These are phyloP conservation scores for Cryptococcus neoformans DNA, from an alignment of 1,284 basidiomycete species.

Conservation along the genomic window DNA sequence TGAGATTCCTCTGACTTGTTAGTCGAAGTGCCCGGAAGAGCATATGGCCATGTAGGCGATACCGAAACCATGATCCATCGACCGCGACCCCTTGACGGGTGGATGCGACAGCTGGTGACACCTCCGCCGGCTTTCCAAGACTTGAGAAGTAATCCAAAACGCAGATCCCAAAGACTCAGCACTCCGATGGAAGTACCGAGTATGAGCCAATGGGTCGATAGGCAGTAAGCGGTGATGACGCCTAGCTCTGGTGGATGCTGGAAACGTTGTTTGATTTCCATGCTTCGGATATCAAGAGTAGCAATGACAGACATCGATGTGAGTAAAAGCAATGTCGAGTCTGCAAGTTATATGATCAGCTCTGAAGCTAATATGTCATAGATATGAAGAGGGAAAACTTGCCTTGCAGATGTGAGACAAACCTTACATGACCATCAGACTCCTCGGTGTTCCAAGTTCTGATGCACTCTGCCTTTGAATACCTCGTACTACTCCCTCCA, in stretches of 20 bases:
- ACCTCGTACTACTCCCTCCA: constrained; percentile 66
- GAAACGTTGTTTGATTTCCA: constrained; percentile 71
- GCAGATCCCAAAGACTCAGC: constrained; percentile 86
- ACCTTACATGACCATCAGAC: constrained; percentile 31
- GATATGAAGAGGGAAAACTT: constrained; percentile 3
- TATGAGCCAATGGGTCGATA: constrained; percentile 78
- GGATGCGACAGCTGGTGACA: constrained; percentile 59
- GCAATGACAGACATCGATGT: constrained; percentile 76
- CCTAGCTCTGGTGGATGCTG: constrained; percentile 83
- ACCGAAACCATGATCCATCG: constrained; percentile 81
- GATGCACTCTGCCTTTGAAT: constrained; percentile 68
- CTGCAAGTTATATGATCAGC: constrained; percentile 14
- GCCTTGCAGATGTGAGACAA: constrained; percentile 35
- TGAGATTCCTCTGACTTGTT: constrained; percentile 1
- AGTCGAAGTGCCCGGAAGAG: neutral
- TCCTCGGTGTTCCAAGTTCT: constrained; percentile 27
- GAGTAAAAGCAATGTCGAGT: constrained; percentile 64
- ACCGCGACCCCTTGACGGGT: constrained; percentile 71
- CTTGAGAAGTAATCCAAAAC: constrained; percentile 84
- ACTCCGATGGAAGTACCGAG: constrained; percentile 81
- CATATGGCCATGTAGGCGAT: neutral
- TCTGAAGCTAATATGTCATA: neutral
- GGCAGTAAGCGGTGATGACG: constrained; percentile 77
- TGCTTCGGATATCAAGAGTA: constrained; percentile 80
- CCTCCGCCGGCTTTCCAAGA: constrained; percentile 73